Evolutionary conservation across 768 basidiomycete species (phyloP).

Genomic region (Amanita thiersii): DNA sequence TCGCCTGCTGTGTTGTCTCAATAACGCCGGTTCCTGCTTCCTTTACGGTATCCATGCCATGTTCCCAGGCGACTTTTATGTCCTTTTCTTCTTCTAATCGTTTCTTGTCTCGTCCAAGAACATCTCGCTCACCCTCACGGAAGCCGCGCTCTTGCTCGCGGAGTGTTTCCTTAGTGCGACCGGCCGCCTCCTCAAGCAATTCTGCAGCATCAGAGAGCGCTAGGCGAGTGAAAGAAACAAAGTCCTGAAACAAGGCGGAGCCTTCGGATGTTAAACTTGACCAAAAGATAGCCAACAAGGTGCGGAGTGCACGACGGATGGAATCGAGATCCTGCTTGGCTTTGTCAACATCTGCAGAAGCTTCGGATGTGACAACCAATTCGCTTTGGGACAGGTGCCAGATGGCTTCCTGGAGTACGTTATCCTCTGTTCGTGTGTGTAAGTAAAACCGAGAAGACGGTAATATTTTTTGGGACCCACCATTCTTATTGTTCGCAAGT

Average conservation of each 20-base stretch:
- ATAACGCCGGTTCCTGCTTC: constrained; percentile 49
- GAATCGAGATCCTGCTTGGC: constrained; percentile 41
- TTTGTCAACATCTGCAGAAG: constrained; percentile 31
- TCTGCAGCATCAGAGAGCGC: constrained; percentile 63
- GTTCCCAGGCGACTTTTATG: constrained; percentile 48
- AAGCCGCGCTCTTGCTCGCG: constrained; percentile 51
- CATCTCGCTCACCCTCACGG: constrained; percentile 50
- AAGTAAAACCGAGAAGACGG: constrained; percentile 1
- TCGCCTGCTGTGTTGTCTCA: constrained; percentile 38
- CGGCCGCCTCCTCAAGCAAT: constrained; percentile 43
- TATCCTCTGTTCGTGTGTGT: constrained; percentile 37
- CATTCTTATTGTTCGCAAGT: constrained; percentile 48
- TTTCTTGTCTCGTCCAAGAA: constrained; percentile 44
- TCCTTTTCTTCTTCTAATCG: constrained; percentile 39
- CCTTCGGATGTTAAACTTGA: constrained; percentile 45
- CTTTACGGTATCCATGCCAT: constrained; percentile 60
- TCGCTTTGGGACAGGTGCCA: constrained; percentile 59
- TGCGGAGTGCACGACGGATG: constrained; percentile 41
- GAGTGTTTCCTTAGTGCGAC: constrained; percentile 41
- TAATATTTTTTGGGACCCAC: constrained; percentile 20
- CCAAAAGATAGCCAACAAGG: constrained; percentile 45
- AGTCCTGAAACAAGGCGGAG: constrained; percentile 46
- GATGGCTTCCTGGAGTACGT: constrained; percentile 55
- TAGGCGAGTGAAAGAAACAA: constrained; percentile 56
- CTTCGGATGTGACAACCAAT: constrained; percentile 27